Percentiles rank a stretch among this genome's conserved stretches.
Evolutionary conservation across 1,284 basidiomycete species (phyloP).

Genomic region (Cerioporus squamosus): DNA sequence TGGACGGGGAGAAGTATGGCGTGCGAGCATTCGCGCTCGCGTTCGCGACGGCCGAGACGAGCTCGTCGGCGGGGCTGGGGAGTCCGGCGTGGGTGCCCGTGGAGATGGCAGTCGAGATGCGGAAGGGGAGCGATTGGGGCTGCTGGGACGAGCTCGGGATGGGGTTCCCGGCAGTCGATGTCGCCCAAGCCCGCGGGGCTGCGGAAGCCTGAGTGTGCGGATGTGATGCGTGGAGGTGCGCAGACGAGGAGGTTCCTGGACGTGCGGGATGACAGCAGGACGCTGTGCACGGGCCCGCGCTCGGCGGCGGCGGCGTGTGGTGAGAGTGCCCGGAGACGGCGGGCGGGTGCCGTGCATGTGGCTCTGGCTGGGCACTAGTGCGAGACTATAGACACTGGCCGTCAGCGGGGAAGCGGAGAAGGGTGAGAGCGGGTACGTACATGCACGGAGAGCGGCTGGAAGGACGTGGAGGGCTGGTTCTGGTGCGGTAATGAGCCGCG

Average conservation of each 20-base stretch:
- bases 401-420: no score
- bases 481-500: conserved; percentile 17
- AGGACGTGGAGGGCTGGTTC: conserved; percentile 4
- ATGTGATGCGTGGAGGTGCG: conserved; percentile 8
- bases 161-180: no score
- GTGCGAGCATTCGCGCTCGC: background rate
- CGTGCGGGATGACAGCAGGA: conserved; percentile 5
- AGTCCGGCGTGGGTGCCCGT: conserved; percentile 3
- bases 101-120: background rate
- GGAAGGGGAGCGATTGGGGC: conserved; percentile 3
- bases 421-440: background rate
- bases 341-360: background rate
- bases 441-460: conserved; percentile 17
- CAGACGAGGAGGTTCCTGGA: background rate
- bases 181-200: background rate
- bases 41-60: conserved; percentile 15
- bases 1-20: background rate
- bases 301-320: conserved; percentile 1
- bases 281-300: conserved; percentile 2
- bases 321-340: conserved; percentile 1
- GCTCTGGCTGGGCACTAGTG: no score
- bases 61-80: conserved; percentile 21
- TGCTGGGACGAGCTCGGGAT: background rate
- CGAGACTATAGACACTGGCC: no score
- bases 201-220: background rate